Conservation (phyloP, 1,284 basidiomycete genomes). For the Porodaedalea pini region DNA sequence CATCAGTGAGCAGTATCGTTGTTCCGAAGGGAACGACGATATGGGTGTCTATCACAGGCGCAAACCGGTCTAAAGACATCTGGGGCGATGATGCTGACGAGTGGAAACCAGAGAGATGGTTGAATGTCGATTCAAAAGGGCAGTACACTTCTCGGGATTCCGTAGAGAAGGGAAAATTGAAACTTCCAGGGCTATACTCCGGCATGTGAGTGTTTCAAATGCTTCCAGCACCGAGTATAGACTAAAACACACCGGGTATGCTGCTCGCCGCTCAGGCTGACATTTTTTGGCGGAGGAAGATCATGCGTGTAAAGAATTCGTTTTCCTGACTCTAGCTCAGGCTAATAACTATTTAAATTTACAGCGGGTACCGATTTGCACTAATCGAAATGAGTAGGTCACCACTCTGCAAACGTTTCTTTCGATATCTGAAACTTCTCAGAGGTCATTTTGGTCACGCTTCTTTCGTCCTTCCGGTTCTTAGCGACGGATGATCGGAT, state of each 20-base stretch:
- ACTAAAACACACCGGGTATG: not conserved
- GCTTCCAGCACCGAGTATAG: not conserved
- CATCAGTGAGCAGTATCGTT: not conserved
- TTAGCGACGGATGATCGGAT: too few relatives aligned
- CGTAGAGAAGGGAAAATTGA: not conserved
- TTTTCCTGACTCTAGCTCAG: too few relatives aligned
- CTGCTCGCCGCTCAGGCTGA: conserved; percentile 17
- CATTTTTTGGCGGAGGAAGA: conserved; percentile 23
- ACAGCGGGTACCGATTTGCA: too few relatives aligned
- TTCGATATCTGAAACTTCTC: too few relatives aligned
- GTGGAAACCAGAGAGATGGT: conserved; percentile 24
- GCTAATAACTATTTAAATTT: too few relatives aligned
- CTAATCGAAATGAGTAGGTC: too few relatives aligned
- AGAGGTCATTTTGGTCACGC: too few relatives aligned
- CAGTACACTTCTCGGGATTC: not conserved
- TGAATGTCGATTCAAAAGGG: not conserved
- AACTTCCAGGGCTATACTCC: conserved; percentile 11
- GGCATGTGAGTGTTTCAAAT: conserved; percentile 9
- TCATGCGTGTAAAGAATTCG: conserved; percentile 25
- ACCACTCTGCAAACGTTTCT: too few relatives aligned
- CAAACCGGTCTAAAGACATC: conserved; percentile 23
- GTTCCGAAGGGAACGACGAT: conserved; percentile 19
- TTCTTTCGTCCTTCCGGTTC: too few relatives aligned
- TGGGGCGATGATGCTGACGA: conserved; percentile 29
- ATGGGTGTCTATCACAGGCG: conserved; percentile 23